Evolutionary conservation across 2,329 filamentous ascomycete species (phyloP).

Genomic region (Aureobasidium sp.): DNA sequence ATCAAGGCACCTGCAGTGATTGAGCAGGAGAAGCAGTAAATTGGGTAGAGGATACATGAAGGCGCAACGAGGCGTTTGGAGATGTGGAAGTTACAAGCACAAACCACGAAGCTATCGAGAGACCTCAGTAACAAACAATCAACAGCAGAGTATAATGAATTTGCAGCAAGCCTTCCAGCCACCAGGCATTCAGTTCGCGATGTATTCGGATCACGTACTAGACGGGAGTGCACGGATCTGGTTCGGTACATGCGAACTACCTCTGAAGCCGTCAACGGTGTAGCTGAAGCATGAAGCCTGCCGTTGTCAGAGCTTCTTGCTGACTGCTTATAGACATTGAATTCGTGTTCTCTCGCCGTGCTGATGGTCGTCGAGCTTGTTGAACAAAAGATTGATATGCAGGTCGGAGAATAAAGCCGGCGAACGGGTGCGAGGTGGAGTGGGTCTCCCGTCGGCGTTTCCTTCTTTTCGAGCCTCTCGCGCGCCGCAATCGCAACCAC

Average conservation of each 20-base stretch:
- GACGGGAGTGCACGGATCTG: background rate
- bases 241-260: background rate
- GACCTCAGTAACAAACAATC: background rate
- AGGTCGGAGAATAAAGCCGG: background rate
- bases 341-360: no score
- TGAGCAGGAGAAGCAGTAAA: slow-evolving; percentile 43
- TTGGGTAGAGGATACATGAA: background rate
- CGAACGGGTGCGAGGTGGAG: background rate
- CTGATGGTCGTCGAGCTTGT: background rate
- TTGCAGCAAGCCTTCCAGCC: background rate
- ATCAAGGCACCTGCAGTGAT: slow-evolving; percentile 57
- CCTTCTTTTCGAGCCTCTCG: slow-evolving; percentile 3
- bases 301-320: background rate
- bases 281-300: background rate
- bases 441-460: slow-evolving; percentile 10
- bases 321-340: background rate
- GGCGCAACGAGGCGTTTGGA: background rate
- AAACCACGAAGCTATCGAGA: background rate
- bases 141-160: background rate
- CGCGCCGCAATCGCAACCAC: background rate
- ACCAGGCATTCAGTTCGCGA: background rate
- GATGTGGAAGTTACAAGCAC: background rate
- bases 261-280: background rate
- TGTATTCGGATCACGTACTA: background rate
- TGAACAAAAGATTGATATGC: background rate